Base-by-base conservation (phyloP, 116 monocot genomes). In the Papilionanthe hybrid region DNA sequence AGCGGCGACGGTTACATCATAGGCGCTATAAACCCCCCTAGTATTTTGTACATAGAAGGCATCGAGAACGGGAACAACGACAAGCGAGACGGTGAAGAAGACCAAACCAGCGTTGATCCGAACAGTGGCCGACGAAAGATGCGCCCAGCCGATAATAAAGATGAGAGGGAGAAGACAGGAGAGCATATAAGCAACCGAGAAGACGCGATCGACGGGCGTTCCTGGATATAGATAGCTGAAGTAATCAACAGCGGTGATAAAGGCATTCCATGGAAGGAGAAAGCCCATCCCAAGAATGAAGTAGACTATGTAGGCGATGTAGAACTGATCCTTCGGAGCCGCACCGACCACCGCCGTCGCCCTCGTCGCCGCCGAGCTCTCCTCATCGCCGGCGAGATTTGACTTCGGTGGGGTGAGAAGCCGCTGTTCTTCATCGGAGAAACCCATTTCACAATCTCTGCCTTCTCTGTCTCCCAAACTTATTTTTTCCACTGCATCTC, bases 231-330 rank as follows among this genome's bases (percentile, higher is more conserved):
- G 88, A 89, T 88, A 96, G 82, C 88, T 28, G 91, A 96, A 96
- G 87, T 96, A 96, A 81, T 96, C 91, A 79, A 96, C 91, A 63
- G 93, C 93, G 42, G 91, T 96, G 83, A 91, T 88, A 80, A 86
- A 91, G 28, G 88, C 91, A 82, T 91, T 91, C 91, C 91, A 91
- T 0, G 91, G 91, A 42, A 91, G 81, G 42, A 91, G 88, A 80
- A 88, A 91, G 1, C 91, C 91, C 19, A 83, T 72, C 27, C 91
- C 91, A n/a, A 91, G 88, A 29, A 47, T 76, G 86, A 88, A 88
- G 86, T 82, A 86, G 78, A 88, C 56, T 11, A 43, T 4, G 86
- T 91, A 88, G 2, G 84, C 88, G 13, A 84, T 7, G 65, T 72
- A 55, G 78, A 86, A 81, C 32, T 25, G 23, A 71, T 90, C 90